phyloP scores from a whole-genome alignment of 495 filamentous ascomycete genomes.

The Oidiodendron maius region DNA sequence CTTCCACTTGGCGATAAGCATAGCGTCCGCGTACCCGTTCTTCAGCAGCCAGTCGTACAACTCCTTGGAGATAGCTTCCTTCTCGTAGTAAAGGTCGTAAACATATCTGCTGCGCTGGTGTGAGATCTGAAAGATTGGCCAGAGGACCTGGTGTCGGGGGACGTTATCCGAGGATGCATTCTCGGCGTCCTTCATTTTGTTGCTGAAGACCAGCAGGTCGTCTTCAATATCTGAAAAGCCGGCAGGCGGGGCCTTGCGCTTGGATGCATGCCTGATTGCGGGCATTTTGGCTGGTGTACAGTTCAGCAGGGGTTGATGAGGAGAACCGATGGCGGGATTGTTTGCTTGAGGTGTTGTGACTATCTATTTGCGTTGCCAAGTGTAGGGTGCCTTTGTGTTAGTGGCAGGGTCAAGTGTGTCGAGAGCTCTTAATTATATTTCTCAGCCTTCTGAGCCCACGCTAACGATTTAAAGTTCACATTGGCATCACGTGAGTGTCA shows the following conservation, averaged over 20 bases:
- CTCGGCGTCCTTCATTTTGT: conserved; percentile 99
- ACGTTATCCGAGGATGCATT: conserved; percentile 52
- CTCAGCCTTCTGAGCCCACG: conserved; percentile 18
- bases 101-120: conserved; percentile 93
- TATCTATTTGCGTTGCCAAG: not conserved
- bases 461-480: too few species aligned
- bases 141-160: conserved; percentile 76
- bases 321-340: not conserved
- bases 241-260: conserved; percentile 85
- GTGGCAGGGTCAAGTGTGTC: too few species aligned
- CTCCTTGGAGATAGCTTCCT: conserved; percentile 84
- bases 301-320: conserved; percentile 9
- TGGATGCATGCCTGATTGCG: conserved; percentile 68
- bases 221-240: conserved; percentile 97
- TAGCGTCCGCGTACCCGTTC: conserved; percentile 91
- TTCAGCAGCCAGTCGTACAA: conserved; percentile 97
- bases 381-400: conserved; percentile 1
- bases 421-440: too few species aligned
- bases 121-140: conserved; percentile 96
- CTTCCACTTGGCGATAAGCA: conserved; percentile 99
- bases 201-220: conserved; percentile 88
- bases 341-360: not conserved
- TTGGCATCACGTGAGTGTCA: too few species aligned
- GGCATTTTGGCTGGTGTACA: conserved; percentile 56
- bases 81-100: conserved; percentile 97